phyloP scores from a whole-genome alignment of 2,329 filamentous ascomycete species.

The Ophiostoma fasciatum region DNA sequence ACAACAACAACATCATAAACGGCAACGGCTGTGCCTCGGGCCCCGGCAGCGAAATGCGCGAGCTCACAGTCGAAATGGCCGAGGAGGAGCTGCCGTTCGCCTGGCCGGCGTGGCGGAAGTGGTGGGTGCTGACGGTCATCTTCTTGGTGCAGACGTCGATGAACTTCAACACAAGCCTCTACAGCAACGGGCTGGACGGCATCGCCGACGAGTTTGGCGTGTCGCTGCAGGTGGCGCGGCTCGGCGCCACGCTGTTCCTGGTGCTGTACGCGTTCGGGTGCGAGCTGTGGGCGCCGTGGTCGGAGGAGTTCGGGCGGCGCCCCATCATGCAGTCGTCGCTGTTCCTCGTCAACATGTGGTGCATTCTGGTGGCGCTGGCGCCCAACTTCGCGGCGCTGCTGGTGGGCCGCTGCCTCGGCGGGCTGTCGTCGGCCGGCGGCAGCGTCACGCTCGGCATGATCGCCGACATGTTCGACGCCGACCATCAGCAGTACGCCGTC shows the following conservation, averaged over 20 bases:
- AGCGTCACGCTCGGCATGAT: slow-evolving; percentile 64
- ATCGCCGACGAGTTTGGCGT: slow-evolving; percentile 55
- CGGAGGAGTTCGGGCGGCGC: slow-evolving; percentile 66
- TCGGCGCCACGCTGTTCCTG: slow-evolving; percentile 65
- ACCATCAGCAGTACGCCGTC: slow-evolving; percentile 60
- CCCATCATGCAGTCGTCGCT: slow-evolving; percentile 60
- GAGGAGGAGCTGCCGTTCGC: slow-evolving; percentile 46
- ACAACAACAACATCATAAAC: no score
- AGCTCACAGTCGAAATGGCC: slow-evolving; percentile 24
- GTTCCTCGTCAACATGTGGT: slow-evolving; percentile 64
- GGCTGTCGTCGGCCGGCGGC: slow-evolving; percentile 56
- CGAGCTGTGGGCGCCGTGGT: slow-evolving; percentile 80
- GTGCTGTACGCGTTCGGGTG: slow-evolving; percentile 74
- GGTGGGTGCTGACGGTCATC: slow-evolving; percentile 58
- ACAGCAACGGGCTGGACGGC: slow-evolving; percentile 52
- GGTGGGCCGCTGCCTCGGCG: slow-evolving; percentile 55
- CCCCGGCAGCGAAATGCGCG: background rate
- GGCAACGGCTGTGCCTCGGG: no score
- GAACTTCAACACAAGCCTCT: slow-evolving; percentile 66
- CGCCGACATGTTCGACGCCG: slow-evolving; percentile 57
- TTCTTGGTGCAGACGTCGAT: slow-evolving; percentile 62
- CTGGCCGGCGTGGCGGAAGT: slow-evolving; percentile 50
- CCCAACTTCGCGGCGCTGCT: slow-evolving; percentile 58
- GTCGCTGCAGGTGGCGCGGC: slow-evolving; percentile 51
- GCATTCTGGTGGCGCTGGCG: slow-evolving; percentile 56